These are phyloP conservation scores for Haplosporangium gracile DNA, from an alignment of 192 early-diverging fungal species.

Conservation along the genomic window DNA sequence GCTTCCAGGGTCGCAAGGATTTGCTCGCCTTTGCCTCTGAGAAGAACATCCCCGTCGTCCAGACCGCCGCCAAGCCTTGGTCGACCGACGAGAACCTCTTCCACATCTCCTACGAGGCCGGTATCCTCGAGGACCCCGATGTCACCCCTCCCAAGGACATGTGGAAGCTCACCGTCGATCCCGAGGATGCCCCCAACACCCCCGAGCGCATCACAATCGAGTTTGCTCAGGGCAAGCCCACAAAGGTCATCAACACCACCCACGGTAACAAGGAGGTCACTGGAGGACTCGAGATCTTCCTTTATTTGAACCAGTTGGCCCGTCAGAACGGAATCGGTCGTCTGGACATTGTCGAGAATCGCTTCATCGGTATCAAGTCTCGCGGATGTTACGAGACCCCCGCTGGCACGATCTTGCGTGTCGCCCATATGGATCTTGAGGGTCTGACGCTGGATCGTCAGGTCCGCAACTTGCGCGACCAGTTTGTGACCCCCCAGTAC, in stretches of 20 bases:
- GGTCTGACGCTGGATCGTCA: conserved; percentile 96
- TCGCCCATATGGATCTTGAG: conserved; percentile 96
- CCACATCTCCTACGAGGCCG: conserved; percentile 99
- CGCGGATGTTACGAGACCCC: conserved; percentile 99
- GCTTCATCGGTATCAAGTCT: conserved; percentile 99
- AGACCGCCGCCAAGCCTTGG: conserved; percentile 98
- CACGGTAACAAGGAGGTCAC: conserved; percentile 73
- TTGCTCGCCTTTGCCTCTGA: conserved; percentile 92
- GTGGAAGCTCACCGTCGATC: conserved; percentile 99
- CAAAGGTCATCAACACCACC: conserved; percentile 87
- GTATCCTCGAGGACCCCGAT: conserved; percentile 97
- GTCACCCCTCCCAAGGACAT: conserved; percentile 97
- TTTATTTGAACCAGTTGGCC: conserved; percentile 95
- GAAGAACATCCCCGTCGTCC: conserved; percentile 93
- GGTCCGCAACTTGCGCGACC: conserved; percentile 92
- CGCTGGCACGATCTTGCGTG: conserved; percentile 95
- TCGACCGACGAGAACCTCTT: conserved; percentile 99
- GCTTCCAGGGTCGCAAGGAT: conserved; percentile 93
- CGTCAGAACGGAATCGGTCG: conserved; percentile 98
- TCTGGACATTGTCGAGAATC: conserved; percentile 99
- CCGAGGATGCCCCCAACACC: conserved; percentile 96
- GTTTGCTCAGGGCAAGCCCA: conserved; percentile 91
- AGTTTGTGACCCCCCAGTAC: conserved; percentile 87
- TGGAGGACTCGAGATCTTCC: conserved; percentile 85
- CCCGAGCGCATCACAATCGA: conserved; percentile 95